phyloP scores from a whole-genome alignment of 345 rosid genomes.

The Draba incana region DNA sequence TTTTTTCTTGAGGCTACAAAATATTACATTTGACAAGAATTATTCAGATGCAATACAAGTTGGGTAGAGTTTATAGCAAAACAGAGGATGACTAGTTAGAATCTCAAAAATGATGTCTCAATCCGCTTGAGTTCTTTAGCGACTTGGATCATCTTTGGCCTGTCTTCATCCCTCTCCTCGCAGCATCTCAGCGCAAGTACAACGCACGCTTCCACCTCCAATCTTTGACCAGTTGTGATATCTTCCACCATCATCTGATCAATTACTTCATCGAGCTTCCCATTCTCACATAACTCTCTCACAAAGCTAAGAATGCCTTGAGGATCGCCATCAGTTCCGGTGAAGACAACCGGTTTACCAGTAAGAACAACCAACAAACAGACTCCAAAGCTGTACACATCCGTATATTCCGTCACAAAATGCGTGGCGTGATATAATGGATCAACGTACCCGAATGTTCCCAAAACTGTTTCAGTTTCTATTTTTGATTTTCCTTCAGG shows the following conservation, averaged over 20 bases:
- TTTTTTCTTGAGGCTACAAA: too few species aligned
- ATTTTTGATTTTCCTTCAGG: neutral
- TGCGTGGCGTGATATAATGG: neutral
- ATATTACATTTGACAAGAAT: too few species aligned
- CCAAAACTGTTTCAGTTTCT: neutral
- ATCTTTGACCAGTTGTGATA: slow-evolving; percentile 10
- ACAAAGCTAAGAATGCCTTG: neutral
- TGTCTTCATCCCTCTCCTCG: slow-evolving; percentile 17
- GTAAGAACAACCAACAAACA: slow-evolving; percentile 13
- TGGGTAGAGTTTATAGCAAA: too few species aligned
- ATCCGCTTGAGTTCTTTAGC: slow-evolving; percentile 31
- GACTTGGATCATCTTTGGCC: slow-evolving; percentile 41
- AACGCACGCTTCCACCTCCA: slow-evolving; percentile 21
- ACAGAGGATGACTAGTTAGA: too few species aligned
- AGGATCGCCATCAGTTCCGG: neutral
- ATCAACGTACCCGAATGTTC: slow-evolving; percentile 22
- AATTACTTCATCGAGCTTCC: slow-evolving; percentile 22
- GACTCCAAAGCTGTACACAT: slow-evolving; percentile 31
- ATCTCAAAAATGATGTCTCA: neutral
- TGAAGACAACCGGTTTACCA: neutral
- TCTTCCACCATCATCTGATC: slow-evolving; percentile 19
- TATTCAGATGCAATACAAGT: too few species aligned
- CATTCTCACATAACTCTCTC: neutral
- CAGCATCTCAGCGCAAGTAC: slow-evolving; percentile 31
- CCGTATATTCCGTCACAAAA: slow-evolving; percentile 19